Evolutionary conservation across 2,329 filamentous ascomycete species (phyloP).

Genomic region (Diaporthe ampelina): DNA sequence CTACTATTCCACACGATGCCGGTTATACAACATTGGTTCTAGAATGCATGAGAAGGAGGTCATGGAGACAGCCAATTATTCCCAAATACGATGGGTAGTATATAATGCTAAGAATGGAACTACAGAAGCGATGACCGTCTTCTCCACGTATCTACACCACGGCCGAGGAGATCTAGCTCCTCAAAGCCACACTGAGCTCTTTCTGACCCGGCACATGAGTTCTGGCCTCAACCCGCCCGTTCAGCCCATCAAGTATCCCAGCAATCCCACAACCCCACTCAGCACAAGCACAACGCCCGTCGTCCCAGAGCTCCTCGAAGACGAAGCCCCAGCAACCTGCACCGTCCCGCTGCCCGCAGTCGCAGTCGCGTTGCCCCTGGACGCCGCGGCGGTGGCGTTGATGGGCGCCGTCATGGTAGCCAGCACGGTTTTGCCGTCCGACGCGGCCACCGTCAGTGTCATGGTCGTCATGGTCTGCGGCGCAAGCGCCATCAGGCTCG

Average conservation of each 20-base stretch:
- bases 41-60: not conserved
- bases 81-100: not conserved
- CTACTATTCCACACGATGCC: too few relatives aligned
- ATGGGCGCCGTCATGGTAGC: constrained; percentile 34
- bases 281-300: constrained; percentile 19
- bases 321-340: constrained; percentile 25
- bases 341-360: not conserved
- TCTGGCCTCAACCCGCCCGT: not conserved
- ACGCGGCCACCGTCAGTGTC: constrained; percentile 11
- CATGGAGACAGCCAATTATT: not conserved
- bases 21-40: not conserved
- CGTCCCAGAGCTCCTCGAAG: constrained; percentile 5
- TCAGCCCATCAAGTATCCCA: constrained; percentile 29
- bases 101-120: constrained; percentile 6
- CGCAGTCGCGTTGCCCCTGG: not conserved
- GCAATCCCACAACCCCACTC: constrained; percentile 12
- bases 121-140: constrained; percentile 22
- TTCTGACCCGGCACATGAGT: not conserved
- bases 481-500: constrained; percentile 31
- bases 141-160: not conserved
- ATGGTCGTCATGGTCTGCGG: constrained; percentile 35
- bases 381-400: not conserved
- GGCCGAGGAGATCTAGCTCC: constrained; percentile 26
- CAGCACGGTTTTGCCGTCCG: constrained; percentile 17
- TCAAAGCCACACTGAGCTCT: constrained; percentile 14